phyloP scores from a whole-genome alignment of 2,329 filamentous ascomycete species.

The Hypoxylon sp. region DNA sequence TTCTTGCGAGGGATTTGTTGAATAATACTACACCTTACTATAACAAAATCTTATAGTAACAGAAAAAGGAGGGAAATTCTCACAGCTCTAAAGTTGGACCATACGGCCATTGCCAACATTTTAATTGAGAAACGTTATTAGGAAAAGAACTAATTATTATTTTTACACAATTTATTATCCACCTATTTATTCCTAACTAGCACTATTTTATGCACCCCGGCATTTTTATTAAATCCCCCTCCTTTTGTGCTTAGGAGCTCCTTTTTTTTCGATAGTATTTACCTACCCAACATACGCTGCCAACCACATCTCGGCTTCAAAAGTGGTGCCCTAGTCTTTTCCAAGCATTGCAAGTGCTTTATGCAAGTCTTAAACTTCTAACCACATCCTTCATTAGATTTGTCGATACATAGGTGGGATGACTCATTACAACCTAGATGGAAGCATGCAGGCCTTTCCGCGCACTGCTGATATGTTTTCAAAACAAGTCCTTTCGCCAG shows the following conservation, averaged over 20 bases:
- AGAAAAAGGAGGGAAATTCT: neutral
- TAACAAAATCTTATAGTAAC: neutral
- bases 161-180: no score
- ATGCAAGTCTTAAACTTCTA: neutral
- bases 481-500: neutral
- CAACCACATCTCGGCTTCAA: neutral
- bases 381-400: neutral
- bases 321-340: neutral
- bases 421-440: neutral
- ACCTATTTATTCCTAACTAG: neutral
- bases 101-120: neutral
- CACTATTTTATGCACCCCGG: neutral
- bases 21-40: neutral
- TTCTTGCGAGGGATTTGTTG: neutral
- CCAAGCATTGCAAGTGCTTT: neutral
- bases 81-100: neutral
- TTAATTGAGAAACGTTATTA: neutral
- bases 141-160: no score
- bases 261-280: neutral
- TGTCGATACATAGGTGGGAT: neutral
- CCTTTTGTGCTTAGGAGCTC: neutral
- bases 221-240: neutral
- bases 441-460: conserved; percentile 1
- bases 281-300: neutral
- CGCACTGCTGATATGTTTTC: neutral